phyloP scores from a whole-genome alignment of 148 eudicot genomes.

The Fagopyrum esculentum region DNA sequence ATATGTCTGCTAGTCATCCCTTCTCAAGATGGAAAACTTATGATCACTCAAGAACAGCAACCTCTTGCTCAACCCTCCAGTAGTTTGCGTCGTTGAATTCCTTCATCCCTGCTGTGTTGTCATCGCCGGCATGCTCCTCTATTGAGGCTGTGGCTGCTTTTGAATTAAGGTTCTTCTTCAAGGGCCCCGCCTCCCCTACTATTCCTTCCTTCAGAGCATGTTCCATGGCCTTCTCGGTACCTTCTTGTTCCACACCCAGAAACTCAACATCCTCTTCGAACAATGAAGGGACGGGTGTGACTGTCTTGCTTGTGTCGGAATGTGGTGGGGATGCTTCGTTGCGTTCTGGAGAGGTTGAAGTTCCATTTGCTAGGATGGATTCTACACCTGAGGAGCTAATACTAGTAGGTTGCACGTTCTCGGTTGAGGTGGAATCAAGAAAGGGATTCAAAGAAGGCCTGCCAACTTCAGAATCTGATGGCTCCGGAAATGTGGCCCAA shows the following conservation, averaged over 20 bases:
- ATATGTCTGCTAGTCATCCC: slow-evolving; percentile 10
- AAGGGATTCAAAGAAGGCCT: background rate
- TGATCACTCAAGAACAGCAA: slow-evolving; percentile 61
- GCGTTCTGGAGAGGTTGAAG: background rate
- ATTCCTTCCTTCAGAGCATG: slow-evolving; percentile 94
- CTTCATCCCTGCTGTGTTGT: slow-evolving; percentile 41
- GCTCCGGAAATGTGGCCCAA: slow-evolving; percentile 8
- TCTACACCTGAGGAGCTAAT: slow-evolving; percentile 4
- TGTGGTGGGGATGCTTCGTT: background rate
- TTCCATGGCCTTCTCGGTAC: slow-evolving; percentile 95
- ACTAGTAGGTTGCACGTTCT: background rate
- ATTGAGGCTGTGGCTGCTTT: slow-evolving; percentile 1
- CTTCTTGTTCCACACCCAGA: slow-evolving; percentile 91
- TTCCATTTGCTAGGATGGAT: background rate
- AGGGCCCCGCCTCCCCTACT: slow-evolving; percentile 95
- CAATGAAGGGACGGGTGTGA: slow-evolving; percentile 43
- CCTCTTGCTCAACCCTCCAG: slow-evolving; percentile 95
- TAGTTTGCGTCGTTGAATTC: slow-evolving; percentile 92
- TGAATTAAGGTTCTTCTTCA: slow-evolving; percentile 48
- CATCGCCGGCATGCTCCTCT: slow-evolving; percentile 19
- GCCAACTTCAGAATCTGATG: background rate
- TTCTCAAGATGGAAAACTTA: slow-evolving; percentile 6
- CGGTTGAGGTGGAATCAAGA: background rate
- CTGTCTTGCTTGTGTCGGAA: background rate
- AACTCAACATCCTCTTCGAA: slow-evolving; percentile 97